Evolutionary conservation across 2,329 filamentous ascomycete species (phyloP).

Genomic region (Aureobasidium sp.): DNA sequence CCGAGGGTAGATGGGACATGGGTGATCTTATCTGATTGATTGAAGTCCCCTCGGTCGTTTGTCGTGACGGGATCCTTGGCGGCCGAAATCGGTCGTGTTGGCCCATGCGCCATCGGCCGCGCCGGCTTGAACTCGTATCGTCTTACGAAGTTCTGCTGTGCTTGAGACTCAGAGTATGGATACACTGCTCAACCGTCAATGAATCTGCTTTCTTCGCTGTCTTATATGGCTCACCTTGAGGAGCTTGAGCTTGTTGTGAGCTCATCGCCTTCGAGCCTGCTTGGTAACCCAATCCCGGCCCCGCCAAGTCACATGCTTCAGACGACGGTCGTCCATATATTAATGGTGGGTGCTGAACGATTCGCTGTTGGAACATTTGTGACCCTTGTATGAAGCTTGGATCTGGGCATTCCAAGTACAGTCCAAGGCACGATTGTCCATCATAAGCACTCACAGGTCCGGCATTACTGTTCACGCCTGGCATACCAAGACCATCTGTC

Average conservation of each 20-base stretch:
- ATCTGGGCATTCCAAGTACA: not conserved
- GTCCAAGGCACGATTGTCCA: not conserved
- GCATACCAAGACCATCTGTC: not conserved
- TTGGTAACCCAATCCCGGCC: not conserved
- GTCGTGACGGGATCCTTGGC: slow-evolving; percentile 5
- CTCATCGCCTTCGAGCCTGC: not conserved
- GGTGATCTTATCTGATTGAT: slow-evolving; percentile 13
- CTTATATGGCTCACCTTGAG: not conserved
- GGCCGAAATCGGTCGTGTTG: not conserved
- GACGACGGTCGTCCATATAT: not conserved
- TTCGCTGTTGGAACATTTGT: not conserved
- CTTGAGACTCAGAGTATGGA: not conserved
- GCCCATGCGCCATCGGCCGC: not conserved
- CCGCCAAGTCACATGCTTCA: not conserved
- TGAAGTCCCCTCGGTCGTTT: not conserved
- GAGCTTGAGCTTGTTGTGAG: not conserved
- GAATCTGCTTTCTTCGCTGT: not conserved
- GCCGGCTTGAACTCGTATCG: not conserved
- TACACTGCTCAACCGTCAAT: not conserved
- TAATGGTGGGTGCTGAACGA: not conserved
- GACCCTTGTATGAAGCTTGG: not conserved
- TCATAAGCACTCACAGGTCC: not conserved
- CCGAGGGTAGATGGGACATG: slow-evolving; percentile 3
- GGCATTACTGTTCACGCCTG: not conserved
- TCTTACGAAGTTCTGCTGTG: not conserved